A percentile compares a stretch with the other conserved stretches of the same genome.
phyloP scores from a whole-genome alignment of 495 filamentous ascomycete species.

The Aspergillus homomorphus region DNA sequence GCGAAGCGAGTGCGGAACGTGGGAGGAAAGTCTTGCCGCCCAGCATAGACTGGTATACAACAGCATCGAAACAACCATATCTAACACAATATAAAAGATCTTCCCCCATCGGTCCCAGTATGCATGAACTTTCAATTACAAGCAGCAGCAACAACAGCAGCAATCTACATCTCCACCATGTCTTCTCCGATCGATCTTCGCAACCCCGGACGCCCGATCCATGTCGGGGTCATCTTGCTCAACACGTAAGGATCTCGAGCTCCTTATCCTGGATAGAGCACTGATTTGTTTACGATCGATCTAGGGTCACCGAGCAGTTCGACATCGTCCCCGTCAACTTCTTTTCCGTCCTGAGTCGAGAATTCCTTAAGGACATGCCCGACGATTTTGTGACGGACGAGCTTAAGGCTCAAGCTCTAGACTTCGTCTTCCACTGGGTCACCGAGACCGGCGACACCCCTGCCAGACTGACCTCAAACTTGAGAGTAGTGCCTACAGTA shows the following conservation, averaged over 20 bases:
- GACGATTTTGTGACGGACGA: background rate
- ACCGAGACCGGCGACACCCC: background rate
- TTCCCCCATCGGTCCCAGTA: background rate
- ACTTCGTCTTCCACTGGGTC: background rate
- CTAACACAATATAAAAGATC: background rate
- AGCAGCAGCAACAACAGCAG: background rate
- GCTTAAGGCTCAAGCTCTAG: background rate
- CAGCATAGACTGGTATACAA: background rate
- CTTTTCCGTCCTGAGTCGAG: background rate
- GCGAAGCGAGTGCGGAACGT: conserved; percentile 1
- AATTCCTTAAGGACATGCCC: background rate
- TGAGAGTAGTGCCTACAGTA: background rate
- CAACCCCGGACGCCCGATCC: conserved; percentile 14
- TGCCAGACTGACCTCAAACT: background rate
- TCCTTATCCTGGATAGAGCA: background rate
- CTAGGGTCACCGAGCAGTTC: conserved; percentile 1
- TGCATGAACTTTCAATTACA: background rate
- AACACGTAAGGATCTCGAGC: background rate
- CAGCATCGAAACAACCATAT: background rate
- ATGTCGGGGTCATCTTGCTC: conserved; percentile 10
- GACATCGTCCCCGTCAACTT: conserved; percentile 1
- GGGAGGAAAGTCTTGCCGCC: background rate
- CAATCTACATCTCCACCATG: conserved; percentile 1
- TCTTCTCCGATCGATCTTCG: conserved; percentile 12
- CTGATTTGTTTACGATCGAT: background rate